Evolutionary conservation across 2,329 filamentous ascomycete species (phyloP), one percentile per base, ranked within the genome.

Genomic region (Penicillium sp.): DNA sequence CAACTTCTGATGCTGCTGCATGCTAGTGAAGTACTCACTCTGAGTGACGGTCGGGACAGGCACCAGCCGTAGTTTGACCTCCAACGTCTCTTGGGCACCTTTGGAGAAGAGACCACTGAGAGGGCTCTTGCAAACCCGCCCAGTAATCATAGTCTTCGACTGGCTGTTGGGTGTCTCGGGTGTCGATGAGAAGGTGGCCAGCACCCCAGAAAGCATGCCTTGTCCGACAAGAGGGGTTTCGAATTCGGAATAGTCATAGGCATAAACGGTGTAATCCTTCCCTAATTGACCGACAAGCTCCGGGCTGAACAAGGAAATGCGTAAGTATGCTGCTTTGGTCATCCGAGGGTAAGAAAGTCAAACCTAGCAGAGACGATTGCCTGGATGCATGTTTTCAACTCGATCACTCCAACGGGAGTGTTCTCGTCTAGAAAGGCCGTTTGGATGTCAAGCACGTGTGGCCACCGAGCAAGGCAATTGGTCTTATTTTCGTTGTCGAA

Each of bases 181-280:
- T 25, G 80, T 81, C 53, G 82, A 69, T 70, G 85, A 84, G 52
- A 83, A 75, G n/a, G 81, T 80, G 49, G 84, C 82, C 45, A 97
- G 81, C 23, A 88, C 86, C 84, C 89, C 89, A 38, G 94, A 97
- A 21, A 99, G 81, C 87, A 97, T 91, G 52, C 95, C 94, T 75
- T 99, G 93, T 23, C 94, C 94, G 25, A 97, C 93, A 55, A 97
- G 82, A 52, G 95, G 94, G 19, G 88, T 91, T 70, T 97, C 92
- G 62, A 90, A 90, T 76, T 99, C 94, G 13, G 94, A 97, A 74
- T 93, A 97, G 75, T 99, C 94, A 78, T 91, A 91, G 31, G 93
- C 92, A 76, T 99, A 99, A 55, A 99, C 87, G n/a, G 92, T 94
- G 76, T 94, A 99, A 77, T 99, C 92, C 74, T 84, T 78, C 76